Conservation (phyloP, 139 green algal species). For the Pseudopediastrum boryanum region DNA sequence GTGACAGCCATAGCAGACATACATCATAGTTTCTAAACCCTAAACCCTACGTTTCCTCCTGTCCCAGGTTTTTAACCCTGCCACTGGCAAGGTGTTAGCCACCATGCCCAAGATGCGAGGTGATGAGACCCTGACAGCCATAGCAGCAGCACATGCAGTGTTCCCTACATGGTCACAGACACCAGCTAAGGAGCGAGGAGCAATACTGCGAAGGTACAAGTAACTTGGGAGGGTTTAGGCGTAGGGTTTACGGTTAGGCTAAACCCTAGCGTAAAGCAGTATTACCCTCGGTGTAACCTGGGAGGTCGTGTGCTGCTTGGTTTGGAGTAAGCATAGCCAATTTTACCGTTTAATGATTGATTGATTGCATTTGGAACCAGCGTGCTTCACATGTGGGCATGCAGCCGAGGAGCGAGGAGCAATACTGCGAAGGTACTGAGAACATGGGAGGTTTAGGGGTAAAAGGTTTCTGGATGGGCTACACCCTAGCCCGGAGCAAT, state of each 20-base stretch:
- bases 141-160: conserved; percentile 67
- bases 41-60: background rate
- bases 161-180: conserved; percentile 64
- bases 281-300: no score
- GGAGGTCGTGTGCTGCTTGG: no score
- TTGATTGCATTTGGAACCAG: no score
- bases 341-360: no score
- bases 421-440: conserved; percentile 71
- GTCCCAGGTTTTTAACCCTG: conserved; percentile 81
- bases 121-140: conserved; percentile 70
- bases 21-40: background rate
- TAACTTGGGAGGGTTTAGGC: no score
- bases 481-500: no score
- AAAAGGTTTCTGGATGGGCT: no score
- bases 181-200: conserved; percentile 66
- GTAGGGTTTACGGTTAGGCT: no score
- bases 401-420: conserved; percentile 68
- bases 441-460: no score
- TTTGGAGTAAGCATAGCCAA: no score
- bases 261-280: no score
- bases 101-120: conserved; percentile 59
- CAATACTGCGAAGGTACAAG: conserved; percentile 69
- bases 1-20: conserved; percentile 73
- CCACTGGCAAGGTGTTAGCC: conserved; percentile 73
- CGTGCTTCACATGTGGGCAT: no score